These are phyloP conservation scores for Aureobasidium uvarum DNA, from an alignment of 2,329 filamentous ascomycete genomes.

Conservation along the genomic window DNA sequence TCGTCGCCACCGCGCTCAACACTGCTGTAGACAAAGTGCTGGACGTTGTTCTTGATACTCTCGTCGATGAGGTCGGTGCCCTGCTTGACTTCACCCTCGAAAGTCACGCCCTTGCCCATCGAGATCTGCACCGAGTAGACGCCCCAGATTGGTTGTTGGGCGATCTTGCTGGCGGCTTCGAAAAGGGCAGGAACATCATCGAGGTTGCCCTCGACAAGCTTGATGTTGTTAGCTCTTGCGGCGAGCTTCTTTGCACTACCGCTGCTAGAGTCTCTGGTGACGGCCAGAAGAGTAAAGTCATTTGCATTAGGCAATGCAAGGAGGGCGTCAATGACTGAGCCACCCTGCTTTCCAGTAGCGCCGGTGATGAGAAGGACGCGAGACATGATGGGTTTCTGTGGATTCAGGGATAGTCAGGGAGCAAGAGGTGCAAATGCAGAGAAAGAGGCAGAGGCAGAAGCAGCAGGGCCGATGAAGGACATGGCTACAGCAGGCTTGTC, in stretches of 20 bases:
- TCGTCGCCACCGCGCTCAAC: conserved; percentile 62
- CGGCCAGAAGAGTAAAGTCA: conserved; percentile 54
- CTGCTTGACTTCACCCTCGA: conserved; percentile 53
- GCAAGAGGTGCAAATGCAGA: conserved; percentile 4
- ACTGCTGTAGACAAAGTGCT: conserved; percentile 63
- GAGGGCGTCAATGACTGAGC: conserved; percentile 44
- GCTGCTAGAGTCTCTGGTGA: conserved; percentile 55
- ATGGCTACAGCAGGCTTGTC: conserved; percentile 17
- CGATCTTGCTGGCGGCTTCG: conserved; percentile 40
- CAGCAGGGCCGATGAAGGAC: conserved; percentile 1
- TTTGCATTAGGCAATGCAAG: conserved; percentile 33
- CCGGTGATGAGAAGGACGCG: conserved; percentile 48
- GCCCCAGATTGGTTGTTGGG: conserved; percentile 40
- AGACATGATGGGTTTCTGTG: conserved; percentile 31
- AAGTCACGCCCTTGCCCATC: conserved; percentile 44
- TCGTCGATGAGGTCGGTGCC: conserved; percentile 60
- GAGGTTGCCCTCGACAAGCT: conserved; percentile 56
- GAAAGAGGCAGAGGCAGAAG: conserved; percentile 4
- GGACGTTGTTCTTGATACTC: conserved; percentile 55
- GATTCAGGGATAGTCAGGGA: not conserved
- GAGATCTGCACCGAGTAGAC: conserved; percentile 62
- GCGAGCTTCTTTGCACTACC: conserved; percentile 50
- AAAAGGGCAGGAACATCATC: conserved; percentile 54
- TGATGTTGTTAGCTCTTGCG: conserved; percentile 46
- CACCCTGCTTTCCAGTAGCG: conserved; percentile 50